Percentiles rank a stretch among this genome's conserved stretches.
Conservation (phyloP, 768 basidiomycete species). For the Lactifluus rugatus region DNA sequence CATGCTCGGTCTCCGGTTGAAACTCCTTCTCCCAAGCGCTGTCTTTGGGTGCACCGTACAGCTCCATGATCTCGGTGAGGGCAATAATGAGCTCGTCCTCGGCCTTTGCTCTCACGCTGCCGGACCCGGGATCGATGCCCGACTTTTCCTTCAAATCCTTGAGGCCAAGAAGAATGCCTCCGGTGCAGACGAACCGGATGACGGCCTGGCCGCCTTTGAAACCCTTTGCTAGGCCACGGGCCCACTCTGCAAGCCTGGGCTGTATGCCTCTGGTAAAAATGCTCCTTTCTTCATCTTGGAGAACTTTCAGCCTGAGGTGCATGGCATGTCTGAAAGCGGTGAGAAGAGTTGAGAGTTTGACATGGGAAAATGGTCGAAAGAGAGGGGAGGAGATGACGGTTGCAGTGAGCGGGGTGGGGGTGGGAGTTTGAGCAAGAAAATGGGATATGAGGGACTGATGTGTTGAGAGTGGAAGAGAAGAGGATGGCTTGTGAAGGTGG, state of each 20-base stretch:
- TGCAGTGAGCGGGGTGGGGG: constrained; percentile 50
- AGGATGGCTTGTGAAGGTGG: constrained; percentile 39
- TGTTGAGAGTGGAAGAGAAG: constrained; percentile 37
- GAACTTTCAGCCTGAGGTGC: constrained; percentile 40
- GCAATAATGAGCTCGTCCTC: constrained; percentile 62
- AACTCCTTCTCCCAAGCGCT: constrained; percentile 63
- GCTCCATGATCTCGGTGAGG: constrained; percentile 65
- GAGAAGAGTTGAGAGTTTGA: constrained; percentile 40
- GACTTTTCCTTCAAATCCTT: constrained; percentile 39
- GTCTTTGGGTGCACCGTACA: constrained; percentile 30
- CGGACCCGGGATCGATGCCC: constrained; percentile 23
- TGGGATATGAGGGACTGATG: constrained; percentile 50
- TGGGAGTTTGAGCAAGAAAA: constrained; percentile 41
- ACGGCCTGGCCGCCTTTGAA: constrained; percentile 58
- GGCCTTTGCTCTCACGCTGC: constrained; percentile 31
- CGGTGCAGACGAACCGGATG: constrained; percentile 49
- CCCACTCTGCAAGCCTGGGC: constrained; percentile 35
- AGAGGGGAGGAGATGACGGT: constrained; percentile 46
- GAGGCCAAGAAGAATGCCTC: constrained; percentile 55
- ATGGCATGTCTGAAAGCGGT: constrained; percentile 52
- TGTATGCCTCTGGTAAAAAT: constrained; percentile 16
- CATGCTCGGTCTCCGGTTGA: constrained; percentile 39
- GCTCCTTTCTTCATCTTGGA: constrained; percentile 29
- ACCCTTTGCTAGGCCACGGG: constrained; percentile 41
- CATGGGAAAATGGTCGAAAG: constrained; percentile 39